Evolutionary conservation across 345 rosid genomes (phyloP), one percentile per base, ranked within the genome.

Genomic region (Lumnitzera littorea): DNA sequence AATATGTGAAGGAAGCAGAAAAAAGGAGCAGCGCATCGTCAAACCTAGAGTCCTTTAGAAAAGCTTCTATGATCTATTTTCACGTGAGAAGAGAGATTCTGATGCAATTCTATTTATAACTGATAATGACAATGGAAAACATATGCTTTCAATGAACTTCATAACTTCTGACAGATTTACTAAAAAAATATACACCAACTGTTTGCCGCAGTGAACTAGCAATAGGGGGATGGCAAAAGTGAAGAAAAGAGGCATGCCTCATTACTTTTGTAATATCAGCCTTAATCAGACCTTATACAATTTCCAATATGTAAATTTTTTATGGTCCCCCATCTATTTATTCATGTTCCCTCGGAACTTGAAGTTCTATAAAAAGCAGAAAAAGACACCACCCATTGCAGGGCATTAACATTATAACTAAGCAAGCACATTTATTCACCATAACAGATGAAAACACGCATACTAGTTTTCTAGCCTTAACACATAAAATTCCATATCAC

Each of bases 261-360:
- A 5, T 43, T 14, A 12, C 14, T 20, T 10, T 55, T 43, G 48
- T 36, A 36, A 9, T 36, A 5, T 9, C 43, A 36, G 48, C 29
- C 46, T 43, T 51, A 54, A 27, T 24, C 14, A 31, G 47, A 57
- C 31, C 51, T 23, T 46, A 43, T 51, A 62, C 66, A 24, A 46
- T 62, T 64, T 25, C 55, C 50, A 56, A 64, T 64, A 43, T 27
- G 8, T 55, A 8, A 43, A 20, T 13, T n/a, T 25, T 53, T 13
- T 12, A 17, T 25, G 25, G n/a, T 15, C 29, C 27, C 27, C 13
- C 53, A 17, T 48, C 23, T 12, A 27, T n/a, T 25, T 46, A 48
- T 17, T 47, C 61, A 64, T 64, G 54, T 23, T 64, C 48, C 68
- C 56, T 64, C 47, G 62, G 68, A 50, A 64, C 68, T 64, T 56